Evolutionary conservation across 139 green algal species (phyloP), one percentile per base, ranked within the genome.

Genomic region (Mesostigma viride): DNA sequence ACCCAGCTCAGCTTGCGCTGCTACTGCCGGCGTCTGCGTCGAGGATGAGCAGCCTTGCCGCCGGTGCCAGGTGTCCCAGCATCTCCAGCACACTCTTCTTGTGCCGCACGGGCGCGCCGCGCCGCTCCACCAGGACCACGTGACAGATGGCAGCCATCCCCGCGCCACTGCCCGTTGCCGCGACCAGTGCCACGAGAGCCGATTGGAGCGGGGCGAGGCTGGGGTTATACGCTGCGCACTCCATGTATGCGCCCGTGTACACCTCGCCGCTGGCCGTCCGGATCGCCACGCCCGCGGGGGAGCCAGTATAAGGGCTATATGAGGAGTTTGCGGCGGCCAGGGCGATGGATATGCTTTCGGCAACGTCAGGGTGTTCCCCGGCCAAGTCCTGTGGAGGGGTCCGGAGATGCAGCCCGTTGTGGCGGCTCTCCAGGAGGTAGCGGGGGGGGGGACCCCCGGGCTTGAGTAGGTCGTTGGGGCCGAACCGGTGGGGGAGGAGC

Each of bases 191-290:
- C 14, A 84, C 64, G 2, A 84, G 47, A 33, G 78, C 69, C n/a
- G 58, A 35, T 8, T 85, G 79, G 44, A 85, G 31, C 31, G 79
- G 78, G 2, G 68, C 31, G 30, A 85, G 59, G 33, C 47, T 73
- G 6, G 79, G 79, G 59, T 85, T 85, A 45, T 80, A 84, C 35
- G 79, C 79, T 17, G 77, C 77, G 8, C 46, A 78, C 68, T 85
- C 79, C 3, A 82, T 62, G 35, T 73, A 68, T 3, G 64, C 62
- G 3, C 79, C 79, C 3, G 22, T 11, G 47, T 60, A 75, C 27
- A 80, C 31, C 4, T 20, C 33, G 6, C 78, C 79, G 35, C 33
- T 34, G 22, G 8, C n/a, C 8, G 64, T 64, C 22, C 20, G 3
- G 34, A 84, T 24, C 35, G 61, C 68, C 26, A 85, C 24, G 6